Percentiles rank a stretch among this genome's conserved stretches.
These are phyloP conservation scores for Gardenia jasminoides DNA, from an alignment of 257 asterid species.

Conservation along the genomic window DNA sequence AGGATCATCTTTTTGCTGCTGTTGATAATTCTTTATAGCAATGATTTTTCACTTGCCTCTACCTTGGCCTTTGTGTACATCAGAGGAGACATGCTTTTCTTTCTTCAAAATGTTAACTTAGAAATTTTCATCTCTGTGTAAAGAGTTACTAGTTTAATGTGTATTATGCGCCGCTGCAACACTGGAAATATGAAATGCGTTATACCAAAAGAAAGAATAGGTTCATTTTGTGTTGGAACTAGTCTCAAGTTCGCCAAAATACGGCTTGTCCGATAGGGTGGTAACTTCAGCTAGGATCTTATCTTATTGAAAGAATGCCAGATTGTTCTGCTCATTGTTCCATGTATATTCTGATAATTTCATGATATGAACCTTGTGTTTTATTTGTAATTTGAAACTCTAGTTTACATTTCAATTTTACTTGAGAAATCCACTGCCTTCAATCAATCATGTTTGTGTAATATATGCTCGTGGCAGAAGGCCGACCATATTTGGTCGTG, in stretches of 20 bases:
- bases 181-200: background rate
- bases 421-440: background rate
- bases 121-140: background rate
- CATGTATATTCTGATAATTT: background rate
- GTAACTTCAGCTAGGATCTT: background rate
- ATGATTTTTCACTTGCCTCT: background rate
- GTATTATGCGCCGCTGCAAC: background rate
- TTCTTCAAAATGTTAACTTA: background rate
- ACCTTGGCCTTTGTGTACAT: background rate
- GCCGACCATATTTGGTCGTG: background rate
- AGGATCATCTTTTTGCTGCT: background rate
- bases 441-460: too few species aligned
- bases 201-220: background rate
- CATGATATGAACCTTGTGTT: background rate
- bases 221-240: background rate
- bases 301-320: background rate
- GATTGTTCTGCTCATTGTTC: background rate
- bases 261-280: background rate
- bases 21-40: slow-evolving; percentile 23
- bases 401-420: too few species aligned
- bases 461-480: background rate
- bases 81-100: background rate
- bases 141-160: background rate
- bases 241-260: background rate
- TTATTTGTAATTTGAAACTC: background rate